Evolutionary conservation across 805 yeast species (phyloP).

Genomic region (Hyphopichia homilentoma): DNA sequence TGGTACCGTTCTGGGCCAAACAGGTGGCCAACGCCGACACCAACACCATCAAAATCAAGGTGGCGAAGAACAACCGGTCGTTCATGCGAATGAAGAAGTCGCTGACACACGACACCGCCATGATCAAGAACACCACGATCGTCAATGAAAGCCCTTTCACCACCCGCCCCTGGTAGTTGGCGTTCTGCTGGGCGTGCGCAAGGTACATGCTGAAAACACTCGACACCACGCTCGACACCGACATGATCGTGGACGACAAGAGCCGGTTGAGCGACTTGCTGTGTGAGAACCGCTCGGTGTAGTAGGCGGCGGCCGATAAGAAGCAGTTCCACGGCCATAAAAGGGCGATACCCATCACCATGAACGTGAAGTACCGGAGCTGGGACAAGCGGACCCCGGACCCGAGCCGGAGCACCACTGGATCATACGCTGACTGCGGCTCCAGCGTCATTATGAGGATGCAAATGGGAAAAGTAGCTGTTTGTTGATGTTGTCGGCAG

Average conservation of each 20-base stretch:
- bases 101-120: constrained; percentile 51
- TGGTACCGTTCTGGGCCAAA: constrained; percentile 81
- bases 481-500: too few relatives aligned
- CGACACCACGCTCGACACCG: constrained; percentile 70
- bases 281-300: constrained; percentile 54
- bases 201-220: constrained; percentile 56
- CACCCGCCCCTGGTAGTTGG: constrained; percentile 55
- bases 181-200: constrained; percentile 62
- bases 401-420: constrained; percentile 12
- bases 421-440: constrained; percentile 13
- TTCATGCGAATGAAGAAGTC: constrained; percentile 30
- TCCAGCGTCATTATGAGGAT: too few relatives aligned
- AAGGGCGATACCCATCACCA: constrained; percentile 69
- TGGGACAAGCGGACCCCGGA: constrained; percentile 20
- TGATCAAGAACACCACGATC: constrained; percentile 49
- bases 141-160: constrained; percentile 58
- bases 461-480: too few relatives aligned
- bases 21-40: constrained; percentile 74
- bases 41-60: constrained; percentile 61
- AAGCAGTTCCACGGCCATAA: constrained; percentile 98
- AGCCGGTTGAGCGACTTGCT: constrained; percentile 49
- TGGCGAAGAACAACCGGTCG: constrained; percentile 42
- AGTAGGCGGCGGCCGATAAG: constrained; percentile 80
- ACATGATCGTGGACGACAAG: constrained; percentile 85
- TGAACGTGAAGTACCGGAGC: constrained; percentile 54